A percentile compares a stretch with the other conserved stretches of the same genome.
phyloP scores from a whole-genome alignment of 331 rosid genomes.

The Prunus yedoensis region DNA sequence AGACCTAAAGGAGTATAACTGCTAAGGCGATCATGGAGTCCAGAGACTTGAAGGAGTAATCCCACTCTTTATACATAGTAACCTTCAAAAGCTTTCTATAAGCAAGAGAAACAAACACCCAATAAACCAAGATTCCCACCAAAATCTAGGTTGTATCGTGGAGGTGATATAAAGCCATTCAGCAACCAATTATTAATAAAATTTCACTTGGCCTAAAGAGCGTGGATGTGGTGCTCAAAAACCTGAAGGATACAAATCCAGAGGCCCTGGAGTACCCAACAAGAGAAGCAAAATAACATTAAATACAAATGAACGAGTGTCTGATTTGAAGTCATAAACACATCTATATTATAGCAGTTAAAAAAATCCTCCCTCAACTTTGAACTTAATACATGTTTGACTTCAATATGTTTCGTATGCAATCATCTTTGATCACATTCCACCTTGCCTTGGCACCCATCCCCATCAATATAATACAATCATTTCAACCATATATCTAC shows the following conservation, averaged over 20 bases:
- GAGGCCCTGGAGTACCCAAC: not conserved
- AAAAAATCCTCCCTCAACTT: not conserved
- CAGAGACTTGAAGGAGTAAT: not conserved
- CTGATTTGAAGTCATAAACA: not conserved
- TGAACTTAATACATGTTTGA: not conserved
- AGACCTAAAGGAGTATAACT: not conserved
- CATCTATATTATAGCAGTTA: not conserved
- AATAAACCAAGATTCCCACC: conserved; percentile 5
- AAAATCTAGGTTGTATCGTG: not conserved
- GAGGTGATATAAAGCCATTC: not conserved
- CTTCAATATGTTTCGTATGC: not conserved
- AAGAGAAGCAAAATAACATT: conserved; percentile 1
- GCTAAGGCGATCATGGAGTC: not conserved
- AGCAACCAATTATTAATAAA: not conserved
- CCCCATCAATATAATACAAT: not conserved
- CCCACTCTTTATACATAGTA: not conserved
- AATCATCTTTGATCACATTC: not conserved
- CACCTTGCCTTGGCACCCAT: not conserved
- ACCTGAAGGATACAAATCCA: not conserved
- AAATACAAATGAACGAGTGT: not conserved
- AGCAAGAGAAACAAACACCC: conserved; percentile 7
- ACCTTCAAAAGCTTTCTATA: not conserved
- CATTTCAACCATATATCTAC: not conserved
- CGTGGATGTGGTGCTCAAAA: not conserved
- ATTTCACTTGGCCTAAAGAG: not conserved